Base-by-base conservation (phyloP, 805 yeast genomes). In the Ogataea allantospora region DNA sequence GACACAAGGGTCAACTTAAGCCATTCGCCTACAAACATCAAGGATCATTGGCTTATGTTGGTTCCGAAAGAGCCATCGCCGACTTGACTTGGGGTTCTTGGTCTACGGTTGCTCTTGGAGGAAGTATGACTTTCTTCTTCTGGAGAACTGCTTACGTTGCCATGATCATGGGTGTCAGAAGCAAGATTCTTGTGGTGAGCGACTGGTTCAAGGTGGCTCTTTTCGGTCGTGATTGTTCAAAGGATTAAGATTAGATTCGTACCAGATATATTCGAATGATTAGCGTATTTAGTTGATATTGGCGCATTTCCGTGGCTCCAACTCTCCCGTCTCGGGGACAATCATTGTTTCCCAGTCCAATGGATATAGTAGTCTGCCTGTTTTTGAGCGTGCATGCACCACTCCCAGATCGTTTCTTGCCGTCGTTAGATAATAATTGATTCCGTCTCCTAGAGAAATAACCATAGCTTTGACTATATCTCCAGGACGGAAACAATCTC, bases 311-410 rank as follows among this genome's bases (percentile, higher is more conserved):
- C 99, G 73, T 50, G 69, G 68, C 53, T 88, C 97, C 9, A 77
- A 62, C 7, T 71, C 74, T 1, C 96, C 96, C 2, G 89, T 78
- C 17, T 62, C 66, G 2, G 88, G 80, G 45, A 85, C 78, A 21
- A 83, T 72, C 98, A 95, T 93, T 9, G 88, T 84, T 63, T 88
- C 89, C 97, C 98, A 93, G 62, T 93, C 98, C 28, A 88, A 63
- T 2, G 99, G 95, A 51, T 80, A 83, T 87, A 93, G 78, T 38
- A 79, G 63, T 24, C 77, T 79, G 2, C 96, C 96, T 8, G 73
- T 67, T 45, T 73, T 76, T 28, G 82, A 74, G 44, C 73, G 78
- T 5, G 98, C 97, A 60, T 89, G 85, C 1, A 93, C 81, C 4
- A 93, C 99, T 3, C 99, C 99, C 26, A 91, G 66, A 54, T 91